Evolutionary conservation across 768 basidiomycete species (phyloP).

Genomic region (Lentinus brumalis): DNA sequence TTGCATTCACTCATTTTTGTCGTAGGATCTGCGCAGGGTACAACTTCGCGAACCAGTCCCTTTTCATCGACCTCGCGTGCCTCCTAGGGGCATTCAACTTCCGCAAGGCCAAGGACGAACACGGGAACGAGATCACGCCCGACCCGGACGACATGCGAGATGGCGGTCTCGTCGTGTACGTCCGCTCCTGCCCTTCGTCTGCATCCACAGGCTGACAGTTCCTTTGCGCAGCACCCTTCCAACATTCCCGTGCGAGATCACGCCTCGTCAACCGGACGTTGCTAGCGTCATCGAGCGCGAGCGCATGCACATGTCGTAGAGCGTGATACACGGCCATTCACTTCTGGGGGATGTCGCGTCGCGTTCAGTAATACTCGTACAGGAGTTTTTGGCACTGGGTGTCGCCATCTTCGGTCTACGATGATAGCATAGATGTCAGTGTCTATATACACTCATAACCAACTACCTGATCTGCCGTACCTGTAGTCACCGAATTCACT

Average conservation of each 20-base stretch:
- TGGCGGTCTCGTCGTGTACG: neutral
- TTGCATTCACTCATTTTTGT: neutral
- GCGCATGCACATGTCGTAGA: neutral
- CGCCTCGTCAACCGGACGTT: neutral
- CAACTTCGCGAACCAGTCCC: conserved; percentile 22
- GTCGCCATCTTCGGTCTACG: no score
- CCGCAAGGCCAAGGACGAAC: conserved; percentile 16
- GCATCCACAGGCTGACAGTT: neutral
- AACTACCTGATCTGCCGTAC: no score
- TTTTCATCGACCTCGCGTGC: conserved; percentile 25
- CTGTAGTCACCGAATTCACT: no score
- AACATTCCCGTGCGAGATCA: neutral
- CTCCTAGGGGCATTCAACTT: conserved; percentile 25
- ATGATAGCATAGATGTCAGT: no score
- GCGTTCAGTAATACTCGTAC: no score
- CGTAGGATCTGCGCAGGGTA: conserved; percentile 26
- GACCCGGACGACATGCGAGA: neutral
- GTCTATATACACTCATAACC: no score
- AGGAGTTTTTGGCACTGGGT: no score
- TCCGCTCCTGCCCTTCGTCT: neutral
- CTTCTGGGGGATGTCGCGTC: no score
- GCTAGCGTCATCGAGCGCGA: neutral
- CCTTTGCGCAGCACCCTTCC: neutral
- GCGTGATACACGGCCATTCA: no score
- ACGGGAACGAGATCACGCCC: conserved; percentile 12